A percentile compares a stretch with the other conserved stretches of the same genome.
Conservation (phyloP, 78 protist species). For the Guillardia theta region DNA sequence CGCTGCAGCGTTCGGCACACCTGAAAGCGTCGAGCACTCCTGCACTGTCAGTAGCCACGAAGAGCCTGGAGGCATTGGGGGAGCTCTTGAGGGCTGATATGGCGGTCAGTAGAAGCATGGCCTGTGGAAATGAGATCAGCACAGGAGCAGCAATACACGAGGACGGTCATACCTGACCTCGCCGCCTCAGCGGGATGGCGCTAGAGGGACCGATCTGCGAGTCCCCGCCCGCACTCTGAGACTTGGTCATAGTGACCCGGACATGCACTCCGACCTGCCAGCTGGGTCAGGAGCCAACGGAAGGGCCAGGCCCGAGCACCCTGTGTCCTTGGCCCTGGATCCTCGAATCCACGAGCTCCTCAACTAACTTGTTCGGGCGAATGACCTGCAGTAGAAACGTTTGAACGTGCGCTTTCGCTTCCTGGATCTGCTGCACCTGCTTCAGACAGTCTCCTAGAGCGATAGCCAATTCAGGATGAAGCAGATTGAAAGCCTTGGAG, state of each 20-base stretch:
- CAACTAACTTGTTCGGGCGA: no score
- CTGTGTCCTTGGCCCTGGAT: no score
- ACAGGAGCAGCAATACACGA: neutral
- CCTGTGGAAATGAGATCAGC: no score
- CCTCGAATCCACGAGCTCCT: no score
- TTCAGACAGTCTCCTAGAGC: neutral
- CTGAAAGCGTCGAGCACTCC: neutral
- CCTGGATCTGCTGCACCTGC: neutral
- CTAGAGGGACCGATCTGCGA: conserved; percentile 3
- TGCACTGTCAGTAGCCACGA: neutral
- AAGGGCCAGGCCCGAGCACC: no score
- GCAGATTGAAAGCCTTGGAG: neutral
- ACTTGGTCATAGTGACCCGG: neutral
- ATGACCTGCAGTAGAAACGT: no score
- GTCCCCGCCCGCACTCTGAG: neutral
- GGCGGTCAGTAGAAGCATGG: neutral
- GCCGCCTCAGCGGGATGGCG: neutral
- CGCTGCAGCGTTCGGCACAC: neutral
- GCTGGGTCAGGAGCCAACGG: no score
- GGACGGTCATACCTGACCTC: neutral
- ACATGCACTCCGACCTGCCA: neutral
- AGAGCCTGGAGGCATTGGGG: neutral
- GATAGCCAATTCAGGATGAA: neutral
- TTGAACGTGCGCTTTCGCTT: neutral
- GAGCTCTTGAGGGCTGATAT: neutral